Evolutionary conservation across 352 stramenopile species (phyloP).

Genomic region (Phytophthora idaei): DNA sequence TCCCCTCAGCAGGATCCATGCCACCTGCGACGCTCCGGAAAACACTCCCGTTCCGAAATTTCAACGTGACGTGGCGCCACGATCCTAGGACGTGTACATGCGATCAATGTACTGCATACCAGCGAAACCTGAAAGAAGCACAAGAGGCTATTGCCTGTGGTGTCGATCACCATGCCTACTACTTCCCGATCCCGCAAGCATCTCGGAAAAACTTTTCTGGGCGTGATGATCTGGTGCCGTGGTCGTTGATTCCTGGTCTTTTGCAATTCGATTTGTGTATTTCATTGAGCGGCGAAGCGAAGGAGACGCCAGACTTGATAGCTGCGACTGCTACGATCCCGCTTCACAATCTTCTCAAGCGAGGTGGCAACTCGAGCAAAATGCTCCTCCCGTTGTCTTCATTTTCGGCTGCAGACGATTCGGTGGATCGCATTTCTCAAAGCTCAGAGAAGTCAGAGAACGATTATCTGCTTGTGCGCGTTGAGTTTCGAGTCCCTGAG

Average conservation of each 20-base stretch:
- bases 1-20: constrained; percentile 25
- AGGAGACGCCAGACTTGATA: constrained; percentile 70
- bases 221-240: constrained; percentile 76
- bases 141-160: constrained; percentile 38
- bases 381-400: constrained; percentile 46
- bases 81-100: constrained; percentile 55
- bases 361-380: constrained; percentile 36
- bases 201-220: constrained; percentile 79
- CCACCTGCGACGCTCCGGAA: constrained; percentile 59
- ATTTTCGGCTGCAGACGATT: constrained; percentile 27
- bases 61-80: constrained; percentile 81
- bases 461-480: constrained; percentile 62
- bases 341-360: constrained; percentile 49
- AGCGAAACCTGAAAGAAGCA: constrained; percentile 14
- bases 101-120: constrained; percentile 48
- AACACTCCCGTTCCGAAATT: constrained; percentile 75
- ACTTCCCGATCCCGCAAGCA: constrained; percentile 81
- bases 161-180: constrained; percentile 84
- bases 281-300: constrained; percentile 70
- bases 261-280: constrained; percentile 80
- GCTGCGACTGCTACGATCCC: constrained; percentile 58
- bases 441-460: constrained; percentile 22
- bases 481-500: constrained; percentile 49
- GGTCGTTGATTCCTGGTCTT: constrained; percentile 73
- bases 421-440: constrained; percentile 5